A percentile compares a stretch with the other conserved stretches of the same genome.
These are phyloP conservation scores for Manihot esculenta DNA, from an alignment of 441 rosid species.

Conservation along the genomic window DNA sequence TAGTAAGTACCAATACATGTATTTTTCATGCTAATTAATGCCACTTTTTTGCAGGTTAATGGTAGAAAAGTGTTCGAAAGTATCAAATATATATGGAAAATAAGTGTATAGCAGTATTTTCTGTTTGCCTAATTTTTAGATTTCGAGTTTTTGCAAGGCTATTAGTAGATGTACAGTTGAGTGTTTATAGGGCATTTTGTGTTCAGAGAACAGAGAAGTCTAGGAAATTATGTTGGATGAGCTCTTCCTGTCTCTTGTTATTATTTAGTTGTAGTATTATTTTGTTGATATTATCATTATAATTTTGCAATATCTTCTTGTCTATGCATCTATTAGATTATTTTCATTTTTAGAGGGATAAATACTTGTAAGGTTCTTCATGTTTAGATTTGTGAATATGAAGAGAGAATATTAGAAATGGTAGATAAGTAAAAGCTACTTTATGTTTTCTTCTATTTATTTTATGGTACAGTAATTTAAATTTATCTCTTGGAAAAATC, in stretches of 20 bases:
- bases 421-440: too few species aligned
- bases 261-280: constrained; percentile 47
- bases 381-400: background rate
- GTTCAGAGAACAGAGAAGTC: constrained; percentile 33
- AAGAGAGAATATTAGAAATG: too few species aligned
- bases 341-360: background rate
- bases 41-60: constrained; percentile 43
- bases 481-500: too few species aligned
- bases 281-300: constrained; percentile 55
- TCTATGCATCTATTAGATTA: background rate
- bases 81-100: constrained; percentile 64
- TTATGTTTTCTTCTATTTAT: too few species aligned
- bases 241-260: constrained; percentile 62
- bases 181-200: constrained; percentile 32
- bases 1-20: too few species aligned
- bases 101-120: constrained; percentile 58
- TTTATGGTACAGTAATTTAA: too few species aligned
- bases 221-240: constrained; percentile 60
- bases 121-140: constrained; percentile 54
- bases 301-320: constrained; percentile 10
- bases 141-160: constrained; percentile 48
- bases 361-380: background rate
- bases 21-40: constrained; percentile 4
- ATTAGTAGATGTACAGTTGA: constrained; percentile 40
- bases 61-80: constrained; percentile 48